Evolutionary conservation across 1,284 basidiomycete species (phyloP), one percentile per base, ranked within the genome.

Genomic region (Ustilago nuda): DNA sequence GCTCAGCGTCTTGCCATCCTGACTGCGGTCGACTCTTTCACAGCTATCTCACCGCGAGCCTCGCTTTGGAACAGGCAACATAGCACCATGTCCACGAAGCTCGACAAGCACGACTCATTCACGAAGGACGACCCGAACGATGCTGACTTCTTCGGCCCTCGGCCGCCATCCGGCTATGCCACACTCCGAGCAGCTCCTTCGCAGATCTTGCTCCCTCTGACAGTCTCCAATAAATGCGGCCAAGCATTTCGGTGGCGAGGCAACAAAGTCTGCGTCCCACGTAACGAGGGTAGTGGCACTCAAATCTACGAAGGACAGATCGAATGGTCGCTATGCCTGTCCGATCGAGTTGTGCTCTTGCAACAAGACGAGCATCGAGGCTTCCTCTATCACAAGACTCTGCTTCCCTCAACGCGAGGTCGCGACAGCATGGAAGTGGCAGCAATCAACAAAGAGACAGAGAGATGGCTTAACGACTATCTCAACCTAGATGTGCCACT

Each of bases 401-500:
- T 84, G 3, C 32, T 76, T 2, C 77, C 69, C 15, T 33, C 71
- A 5, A 46, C 61, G 9, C 11, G 45, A 45, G 43, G n/a, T n/a
- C 30, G 50, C 2, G 15, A 12, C 8, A n/a, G 30, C 3, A 12
- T 8, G 19, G 43, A 51, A 9, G 27, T 56, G 4, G 23, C 52
- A 23, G 51, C 52, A 11, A 39, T 39, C 1, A 60, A 61, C 17
- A 2, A 19, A 8, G 68, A 78, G n/a, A 97, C 94, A 0, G 84
- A 91, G 36, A 78, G 85, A 1, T 96, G 94, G 92, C 86, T 99
- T 17, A 88, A 88, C 27, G 92, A 94, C 85, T 98, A 99, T 86
- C 96, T 99, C 84, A 93, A 95, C 80, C 89, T 99, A 2, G 89
- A 92, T 53, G 87, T 93, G 7, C 92, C 94, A 78, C 88, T 95